Conservation (phyloP, 345 rosid species). For the Zanthoxylum bungeanum region DNA sequence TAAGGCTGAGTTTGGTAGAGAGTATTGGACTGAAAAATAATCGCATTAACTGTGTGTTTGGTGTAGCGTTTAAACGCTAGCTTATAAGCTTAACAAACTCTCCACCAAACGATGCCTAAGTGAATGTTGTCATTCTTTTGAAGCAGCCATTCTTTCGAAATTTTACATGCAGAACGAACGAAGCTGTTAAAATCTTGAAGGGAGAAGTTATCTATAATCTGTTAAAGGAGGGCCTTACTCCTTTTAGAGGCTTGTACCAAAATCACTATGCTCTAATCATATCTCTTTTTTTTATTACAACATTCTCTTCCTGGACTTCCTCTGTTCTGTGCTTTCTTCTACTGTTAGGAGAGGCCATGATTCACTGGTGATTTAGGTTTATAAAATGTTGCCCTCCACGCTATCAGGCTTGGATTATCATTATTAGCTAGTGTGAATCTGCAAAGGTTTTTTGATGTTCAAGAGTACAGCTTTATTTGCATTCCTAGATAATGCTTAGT, state of each 20-base stretch:
- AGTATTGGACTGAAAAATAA: too few relatives aligned
- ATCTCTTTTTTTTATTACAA: not conserved
- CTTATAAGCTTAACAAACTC: too few relatives aligned
- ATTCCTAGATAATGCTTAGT: not conserved
- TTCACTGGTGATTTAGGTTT: not conserved
- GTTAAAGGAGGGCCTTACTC: not conserved
- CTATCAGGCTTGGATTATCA: not conserved
- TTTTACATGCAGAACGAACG: not conserved
- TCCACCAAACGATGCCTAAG: too few relatives aligned
- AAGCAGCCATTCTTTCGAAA: not conserved
- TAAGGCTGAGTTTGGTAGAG: too few relatives aligned
- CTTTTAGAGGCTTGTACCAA: not conserved
- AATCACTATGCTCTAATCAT: not conserved
- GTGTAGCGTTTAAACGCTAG: too few relatives aligned
- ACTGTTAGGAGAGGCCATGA: slow-evolving; percentile 2
- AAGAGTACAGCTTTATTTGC: not conserved
- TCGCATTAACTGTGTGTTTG: too few relatives aligned
- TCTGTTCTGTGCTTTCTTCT: slow-evolving; percentile 10
- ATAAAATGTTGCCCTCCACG: not conserved
- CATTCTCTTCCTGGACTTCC: not conserved
- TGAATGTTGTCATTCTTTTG: not conserved
- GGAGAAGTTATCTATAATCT: not conserved
- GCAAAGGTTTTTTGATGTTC: not conserved
- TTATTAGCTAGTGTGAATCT: not conserved
- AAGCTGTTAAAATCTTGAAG: not conserved